Base-by-base conservation (phyloP, 1,284 basidiomycete species). In the Lentinus polychrous region DNA sequence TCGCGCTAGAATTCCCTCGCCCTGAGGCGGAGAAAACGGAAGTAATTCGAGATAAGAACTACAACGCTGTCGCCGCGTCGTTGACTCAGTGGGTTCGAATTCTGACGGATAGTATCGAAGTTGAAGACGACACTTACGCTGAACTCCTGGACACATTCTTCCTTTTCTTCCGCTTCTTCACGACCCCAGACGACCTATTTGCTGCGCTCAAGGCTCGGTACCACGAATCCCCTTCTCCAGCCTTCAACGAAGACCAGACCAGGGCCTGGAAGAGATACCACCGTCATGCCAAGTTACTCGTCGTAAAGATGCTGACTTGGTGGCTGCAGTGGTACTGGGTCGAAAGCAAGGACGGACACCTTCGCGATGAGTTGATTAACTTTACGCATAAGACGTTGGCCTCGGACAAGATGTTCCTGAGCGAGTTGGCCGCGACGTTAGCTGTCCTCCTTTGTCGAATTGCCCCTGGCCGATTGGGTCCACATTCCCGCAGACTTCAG, bases 251-350 rank as follows among this genome's bases (percentile, higher is more conserved):
- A 23, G 64, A 64, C 17, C 73, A 81, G 49, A 55, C 66, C 22
- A 65, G 64, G 5, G 60, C 74, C 8, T 85, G 79, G 79, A 62
- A 68, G 18, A 71, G 75, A 46, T 64, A 71, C 40, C 69, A 78
- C 8, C 64, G 74, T 35, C 77, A 78, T 2, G 73, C 85, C 17
- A 81, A 81, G 41, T 66, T 85, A 44, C 73, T 85, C 11, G 73
- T 91, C 11, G 78, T 79, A 43, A 82, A 81, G 56, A 61, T 86
- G 24, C 61, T 94, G 52, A 75, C 82, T 56, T 70, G 75, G 14
- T 94, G 91, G 91, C 71, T 91, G 27, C 79, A 86, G 53, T 67
- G 74, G 41, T 81, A 91, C 63, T 94, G 90, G 89, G 71, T 76
- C 14, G 66, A 73, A 1, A 69, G 74, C 0, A 57, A 62, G 6